These are phyloP conservation scores for Hymenotorrendiella dingleyae DNA, from an alignment of 2,329 filamentous ascomycete species.

Conservation along the genomic window DNA sequence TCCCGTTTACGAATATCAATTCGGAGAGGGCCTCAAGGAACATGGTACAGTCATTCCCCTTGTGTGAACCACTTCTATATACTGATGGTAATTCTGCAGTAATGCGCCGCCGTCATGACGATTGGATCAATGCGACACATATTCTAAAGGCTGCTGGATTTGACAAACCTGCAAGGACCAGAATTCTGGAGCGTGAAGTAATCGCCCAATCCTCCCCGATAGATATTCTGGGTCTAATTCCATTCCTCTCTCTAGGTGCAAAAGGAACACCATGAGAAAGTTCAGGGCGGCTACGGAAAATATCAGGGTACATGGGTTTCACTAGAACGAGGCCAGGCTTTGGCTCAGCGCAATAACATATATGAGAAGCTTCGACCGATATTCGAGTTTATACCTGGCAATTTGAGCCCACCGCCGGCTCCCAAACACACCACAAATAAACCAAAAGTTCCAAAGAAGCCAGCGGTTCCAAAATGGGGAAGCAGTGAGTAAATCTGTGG, in stretches of 20 bases:
- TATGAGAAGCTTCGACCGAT: conserved; percentile 79
- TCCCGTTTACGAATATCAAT: conserved; percentile 89
- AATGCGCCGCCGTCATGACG: conserved; percentile 86
- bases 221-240: too few relatives aligned
- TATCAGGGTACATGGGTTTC: conserved; percentile 99
- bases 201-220: too few relatives aligned
- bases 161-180: conserved; percentile 90
- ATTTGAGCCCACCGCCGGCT: conserved; percentile 84
- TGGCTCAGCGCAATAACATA: conserved; percentile 83
- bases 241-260: too few relatives aligned
- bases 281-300: conserved; percentile 97
- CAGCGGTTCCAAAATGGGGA: conserved; percentile 55
- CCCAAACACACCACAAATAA: conserved; percentile 88
- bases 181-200: conserved; percentile 92
- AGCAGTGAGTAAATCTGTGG: conserved; percentile 36
- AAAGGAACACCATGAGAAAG: conserved; percentile 94
- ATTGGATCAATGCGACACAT: conserved; percentile 99
- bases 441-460: conserved; percentile 68
- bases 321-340: conserved; percentile 68
- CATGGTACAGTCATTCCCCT: conserved; percentile 52
- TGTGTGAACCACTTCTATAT: too few relatives aligned
- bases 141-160: conserved; percentile 96
- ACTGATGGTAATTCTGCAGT: conserved; percentile 34
- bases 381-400: conserved; percentile 81
- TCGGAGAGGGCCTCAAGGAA: conserved; percentile 68